phyloP scores from a whole-genome alignment of 78 protist species.

The Blattamonas nauphoetae region DNA sequence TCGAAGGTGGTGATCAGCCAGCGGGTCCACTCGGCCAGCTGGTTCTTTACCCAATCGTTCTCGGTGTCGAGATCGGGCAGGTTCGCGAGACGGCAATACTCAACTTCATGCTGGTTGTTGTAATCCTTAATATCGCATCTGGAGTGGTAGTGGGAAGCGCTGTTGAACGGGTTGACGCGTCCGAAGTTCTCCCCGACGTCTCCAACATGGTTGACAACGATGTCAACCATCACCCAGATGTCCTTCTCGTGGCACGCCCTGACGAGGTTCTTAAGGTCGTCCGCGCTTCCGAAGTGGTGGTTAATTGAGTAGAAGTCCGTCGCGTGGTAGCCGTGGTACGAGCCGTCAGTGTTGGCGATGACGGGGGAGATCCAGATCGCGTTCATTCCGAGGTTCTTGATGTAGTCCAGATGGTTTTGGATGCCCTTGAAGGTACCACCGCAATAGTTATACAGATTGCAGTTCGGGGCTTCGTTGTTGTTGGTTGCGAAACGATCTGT shows the following conservation, averaged over 20 bases:
- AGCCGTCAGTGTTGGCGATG: not conserved
- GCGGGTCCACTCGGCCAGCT: no score
- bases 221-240: conserved; percentile 33
- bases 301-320: conserved; percentile 2
- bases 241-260: conserved; percentile 1
- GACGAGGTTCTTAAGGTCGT: conserved; percentile 22
- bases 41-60: conserved; percentile 6
- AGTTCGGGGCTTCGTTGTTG: not conserved
- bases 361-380: no score
- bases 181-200: not conserved
- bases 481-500: conserved; percentile 36
- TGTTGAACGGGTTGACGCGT: not conserved
- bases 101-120: conserved; percentile 1
- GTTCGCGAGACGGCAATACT: not conserved
- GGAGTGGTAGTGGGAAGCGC: not conserved
- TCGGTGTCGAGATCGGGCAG: no score
- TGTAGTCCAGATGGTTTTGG: conserved; percentile 1
- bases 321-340: no score
- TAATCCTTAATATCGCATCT: conserved; percentile 8
- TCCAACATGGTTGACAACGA: conserved; percentile 28
- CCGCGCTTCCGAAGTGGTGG: conserved; percentile 26
- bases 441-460: conserved; percentile 8
- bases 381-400: no score
- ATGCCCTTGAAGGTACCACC: conserved; percentile 34
- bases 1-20: conserved; percentile 5